Conservation (phyloP, 352 stramenopile genomes). For the Peronospora belbahrii region DNA sequence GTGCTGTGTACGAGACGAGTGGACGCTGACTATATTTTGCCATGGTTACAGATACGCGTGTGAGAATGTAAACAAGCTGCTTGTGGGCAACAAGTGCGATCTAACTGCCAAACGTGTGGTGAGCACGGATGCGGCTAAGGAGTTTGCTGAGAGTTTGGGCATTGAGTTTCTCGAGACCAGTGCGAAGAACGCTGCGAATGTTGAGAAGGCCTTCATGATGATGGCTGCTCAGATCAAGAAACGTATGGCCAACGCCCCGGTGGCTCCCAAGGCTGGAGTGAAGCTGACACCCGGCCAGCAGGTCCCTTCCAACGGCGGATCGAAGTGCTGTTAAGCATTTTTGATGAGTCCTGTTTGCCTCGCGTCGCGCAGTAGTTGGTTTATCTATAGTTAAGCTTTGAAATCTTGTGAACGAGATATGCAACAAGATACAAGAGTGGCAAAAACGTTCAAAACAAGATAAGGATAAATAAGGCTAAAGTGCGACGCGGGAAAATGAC, state of each 20-base stretch:
- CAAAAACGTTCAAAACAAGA: constrained; percentile 12
- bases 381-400: constrained; percentile 18
- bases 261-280: constrained; percentile 58
- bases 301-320: constrained; percentile 59
- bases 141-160: constrained; percentile 81
- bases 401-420: no score
- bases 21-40: neutral
- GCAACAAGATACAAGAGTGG: constrained; percentile 6
- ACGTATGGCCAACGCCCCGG: constrained; percentile 81
- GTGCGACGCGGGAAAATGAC: constrained; percentile 19
- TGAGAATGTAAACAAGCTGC: constrained; percentile 94
- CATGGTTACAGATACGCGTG: constrained; percentile 86
- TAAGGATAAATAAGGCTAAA: constrained; percentile 20
- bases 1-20: neutral
- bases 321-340: constrained; percentile 77
- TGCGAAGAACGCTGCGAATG: constrained; percentile 85
- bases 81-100: constrained; percentile 99
- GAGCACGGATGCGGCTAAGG: constrained; percentile 89
- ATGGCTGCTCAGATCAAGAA: constrained; percentile 91
- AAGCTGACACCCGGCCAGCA: constrained; percentile 54
- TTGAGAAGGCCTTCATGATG: constrained; percentile 90
- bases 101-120: constrained; percentile 90
- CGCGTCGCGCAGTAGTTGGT: constrained; percentile 12
- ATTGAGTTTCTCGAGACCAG: constrained; percentile 87
- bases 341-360: constrained; percentile 40